Evolutionary conservation across 2,329 filamentous ascomycete genomes (phyloP).

Genomic region (Colletotrichum somersetense): DNA sequence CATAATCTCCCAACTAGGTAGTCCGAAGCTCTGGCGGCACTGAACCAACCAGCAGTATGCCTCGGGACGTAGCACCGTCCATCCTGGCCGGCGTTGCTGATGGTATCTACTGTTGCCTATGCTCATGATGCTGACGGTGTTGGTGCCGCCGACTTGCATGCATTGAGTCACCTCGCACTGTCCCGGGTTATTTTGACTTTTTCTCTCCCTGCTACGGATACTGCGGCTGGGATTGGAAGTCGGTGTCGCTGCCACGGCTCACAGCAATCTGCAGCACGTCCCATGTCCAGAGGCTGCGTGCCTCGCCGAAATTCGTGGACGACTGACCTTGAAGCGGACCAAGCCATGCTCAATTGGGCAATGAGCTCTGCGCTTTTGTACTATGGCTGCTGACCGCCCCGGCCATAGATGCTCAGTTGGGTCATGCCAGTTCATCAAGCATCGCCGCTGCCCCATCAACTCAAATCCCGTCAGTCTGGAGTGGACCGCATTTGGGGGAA

Average conservation of each 20-base stretch:
- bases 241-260: constrained; percentile 14
- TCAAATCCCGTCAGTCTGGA: constrained; percentile 33
- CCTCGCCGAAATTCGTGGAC: constrained; percentile 11
- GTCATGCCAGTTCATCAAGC: constrained; percentile 41
- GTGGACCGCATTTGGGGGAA: constrained; percentile 24
- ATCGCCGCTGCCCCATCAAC: constrained; percentile 39
- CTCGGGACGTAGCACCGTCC: not conserved
- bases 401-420: constrained; percentile 36
- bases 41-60: constrained; percentile 14
- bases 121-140: constrained; percentile 7
- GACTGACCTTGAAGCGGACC: constrained; percentile 29
- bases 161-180: constrained; percentile 20
- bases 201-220: not conserved
- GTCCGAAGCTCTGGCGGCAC: constrained; percentile 18
- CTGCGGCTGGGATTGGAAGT: not conserved
- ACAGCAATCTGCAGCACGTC: constrained; percentile 34
- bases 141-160: constrained; percentile 11
- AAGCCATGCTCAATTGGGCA: constrained; percentile 32
- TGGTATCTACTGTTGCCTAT: constrained; percentile 3
- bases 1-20: not conserved
- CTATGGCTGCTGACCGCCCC: constrained; percentile 36
- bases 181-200: constrained; percentile 1
- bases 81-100: not conserved
- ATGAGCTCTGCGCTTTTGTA: constrained; percentile 23
- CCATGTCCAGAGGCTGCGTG: constrained; percentile 18